Base-by-base conservation (phyloP, 1,284 basidiomycete species). In the Exsudoporus floridanus region DNA sequence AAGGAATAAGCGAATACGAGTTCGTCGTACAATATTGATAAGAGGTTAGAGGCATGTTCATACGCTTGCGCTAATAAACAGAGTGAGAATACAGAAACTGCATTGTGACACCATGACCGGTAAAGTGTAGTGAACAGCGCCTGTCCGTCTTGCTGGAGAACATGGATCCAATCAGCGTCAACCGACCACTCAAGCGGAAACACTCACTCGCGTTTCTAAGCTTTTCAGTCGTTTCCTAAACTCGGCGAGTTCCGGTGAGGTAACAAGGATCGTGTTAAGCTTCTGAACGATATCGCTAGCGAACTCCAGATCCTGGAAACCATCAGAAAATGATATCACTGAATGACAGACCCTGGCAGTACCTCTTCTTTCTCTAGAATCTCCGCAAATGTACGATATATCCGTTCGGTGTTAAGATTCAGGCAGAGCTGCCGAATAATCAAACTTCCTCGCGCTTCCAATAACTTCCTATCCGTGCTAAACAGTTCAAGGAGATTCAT, bases 281-380 rank as follows among this genome's bases (percentile, higher is more conserved):
- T 98, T 98, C 74, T 98, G 93, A 7, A 98, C 93, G 74, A 99
- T 98, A 60, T 93, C 90, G 64, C 92, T 92, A 1, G 95, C 94
- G 70, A 98, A 98, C 69, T 98, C 96, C 45, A 98, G 80, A 69
- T 98, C 96, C 88, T 94, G 48, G 25, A 12, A 12, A 7, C 13
- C 27, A 40, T 60, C 46, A 59, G 40, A 27, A 36, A 12, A 37
- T 2, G 12, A 35, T 4, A 50, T 10, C n/a, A 10, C 9, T 38
- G 35, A 5, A 30, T 12, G 27, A 43, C 36, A 13, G 14, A 53
- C 39, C 12, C 25, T 9, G 28, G 0, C 10, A 25, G 58, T 56
- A 92, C 93, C 74, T 98, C 96, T 74, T 99, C 96, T 69, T 94
- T 94, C 75, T 99, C 97, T 57, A 99, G 72, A 46, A 99, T 94